Conservation (phyloP, 208 protist species). For the Trypanosoma lewisi region DNA sequence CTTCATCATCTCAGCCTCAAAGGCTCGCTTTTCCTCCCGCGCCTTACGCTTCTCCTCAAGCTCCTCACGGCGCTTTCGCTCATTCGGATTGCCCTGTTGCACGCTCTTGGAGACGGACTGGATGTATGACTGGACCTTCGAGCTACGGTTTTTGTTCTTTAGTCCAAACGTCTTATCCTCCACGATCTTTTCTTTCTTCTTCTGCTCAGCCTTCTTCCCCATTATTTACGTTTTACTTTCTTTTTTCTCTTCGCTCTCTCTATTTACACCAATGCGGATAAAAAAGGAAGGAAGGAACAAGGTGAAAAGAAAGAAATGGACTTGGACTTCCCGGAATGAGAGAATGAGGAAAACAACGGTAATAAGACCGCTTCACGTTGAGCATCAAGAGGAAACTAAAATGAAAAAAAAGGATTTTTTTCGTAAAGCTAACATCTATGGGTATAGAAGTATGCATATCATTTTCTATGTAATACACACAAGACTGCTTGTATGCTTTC, state of each 20-base stretch:
- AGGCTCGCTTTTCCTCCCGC: slow-evolving; percentile 73
- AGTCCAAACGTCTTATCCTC: slow-evolving; percentile 93
- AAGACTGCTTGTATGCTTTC: no score
- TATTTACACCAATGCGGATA: not conserved
- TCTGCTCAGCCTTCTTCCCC: slow-evolving; percentile 81
- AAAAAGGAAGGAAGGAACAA: not conserved
- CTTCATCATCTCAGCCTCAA: slow-evolving; percentile 79
- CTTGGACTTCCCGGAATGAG: not conserved
- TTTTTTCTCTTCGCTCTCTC: not conserved
- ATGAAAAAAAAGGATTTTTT: no score
- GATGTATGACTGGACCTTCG: slow-evolving; percentile 90
- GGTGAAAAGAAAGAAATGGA: not conserved
- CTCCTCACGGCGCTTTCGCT: slow-evolving; percentile 67
- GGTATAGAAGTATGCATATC: no score
- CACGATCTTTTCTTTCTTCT: slow-evolving; percentile 87
- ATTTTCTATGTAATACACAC: no score
- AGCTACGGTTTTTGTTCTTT: slow-evolving; percentile 92
- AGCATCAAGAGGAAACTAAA: no score
- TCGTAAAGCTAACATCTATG: no score
- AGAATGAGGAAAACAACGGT: not conserved
- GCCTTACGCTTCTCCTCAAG: slow-evolving; percentile 56
- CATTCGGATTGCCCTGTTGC: slow-evolving; percentile 56
- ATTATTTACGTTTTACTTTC: slow-evolving; percentile 14
- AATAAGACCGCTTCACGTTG: no score
- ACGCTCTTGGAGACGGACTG: slow-evolving; percentile 68